Evolutionary conservation across 805 yeast species (phyloP).

Genomic region (Kuraishia capsulata): DNA sequence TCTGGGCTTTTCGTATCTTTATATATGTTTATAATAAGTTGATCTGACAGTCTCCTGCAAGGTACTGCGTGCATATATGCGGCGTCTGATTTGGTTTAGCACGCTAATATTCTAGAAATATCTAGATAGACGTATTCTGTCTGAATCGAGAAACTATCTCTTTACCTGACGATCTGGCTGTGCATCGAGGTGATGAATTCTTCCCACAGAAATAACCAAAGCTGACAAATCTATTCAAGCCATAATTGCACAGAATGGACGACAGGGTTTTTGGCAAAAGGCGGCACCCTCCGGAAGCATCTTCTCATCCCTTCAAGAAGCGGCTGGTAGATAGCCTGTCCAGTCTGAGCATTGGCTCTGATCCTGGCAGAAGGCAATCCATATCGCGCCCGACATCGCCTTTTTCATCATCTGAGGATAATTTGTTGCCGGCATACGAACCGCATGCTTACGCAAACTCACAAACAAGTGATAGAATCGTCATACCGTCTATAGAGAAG

Average conservation of each 20-base stretch:
- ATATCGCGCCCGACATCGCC: not conserved
- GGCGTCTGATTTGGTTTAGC: not conserved
- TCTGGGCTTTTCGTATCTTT: too few relatives aligned
- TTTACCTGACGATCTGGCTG: too few relatives aligned
- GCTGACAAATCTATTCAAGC: too few relatives aligned
- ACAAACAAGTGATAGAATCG: slow-evolving; percentile 4
- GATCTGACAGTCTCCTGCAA: too few relatives aligned
- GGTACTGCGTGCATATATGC: not conserved
- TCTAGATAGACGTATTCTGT: not conserved
- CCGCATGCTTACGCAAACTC: not conserved
- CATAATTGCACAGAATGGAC: too few relatives aligned
- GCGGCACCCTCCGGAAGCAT: slow-evolving; percentile 2
- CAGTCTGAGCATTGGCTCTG: slow-evolving; percentile 5
- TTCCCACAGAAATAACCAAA: too few relatives aligned
- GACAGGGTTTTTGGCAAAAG: not conserved
- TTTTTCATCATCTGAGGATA: not conserved
- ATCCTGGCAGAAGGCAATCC: slow-evolving; percentile 1
- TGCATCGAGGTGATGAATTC: too few relatives aligned
- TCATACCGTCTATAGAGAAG: slow-evolving; percentile 15
- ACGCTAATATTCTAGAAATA: not conserved
- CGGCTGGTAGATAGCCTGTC: slow-evolving; percentile 7
- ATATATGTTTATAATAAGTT: too few relatives aligned
- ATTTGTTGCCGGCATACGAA: not conserved
- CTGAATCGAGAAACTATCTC: too few relatives aligned
- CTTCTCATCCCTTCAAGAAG: slow-evolving; percentile 7